Conservation (phyloP, 805 yeast genomes). For the Metschnikowia amazonensis region DNA sequence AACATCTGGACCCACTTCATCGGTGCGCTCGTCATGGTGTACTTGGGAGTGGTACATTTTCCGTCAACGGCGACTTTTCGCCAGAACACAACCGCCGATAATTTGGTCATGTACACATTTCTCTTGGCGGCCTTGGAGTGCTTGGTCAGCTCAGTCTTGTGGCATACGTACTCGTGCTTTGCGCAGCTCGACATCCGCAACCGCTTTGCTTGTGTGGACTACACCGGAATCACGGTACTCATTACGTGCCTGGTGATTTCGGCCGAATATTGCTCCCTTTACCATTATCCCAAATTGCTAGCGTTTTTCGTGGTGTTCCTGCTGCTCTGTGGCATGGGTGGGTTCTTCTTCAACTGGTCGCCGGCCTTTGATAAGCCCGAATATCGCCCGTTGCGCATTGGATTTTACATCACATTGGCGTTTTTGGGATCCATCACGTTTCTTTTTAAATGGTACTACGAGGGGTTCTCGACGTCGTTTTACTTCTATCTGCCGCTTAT, state of each 20-base stretch:
- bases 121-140: constrained; percentile 73
- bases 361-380: constrained; percentile 87
- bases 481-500: constrained; percentile 60
- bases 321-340: constrained; percentile 60
- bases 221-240: constrained; percentile 87
- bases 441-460: constrained; percentile 48
- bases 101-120: constrained; percentile 57
- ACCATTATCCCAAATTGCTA: constrained; percentile 51
- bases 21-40: constrained; percentile 60
- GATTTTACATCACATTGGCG: constrained; percentile 76
- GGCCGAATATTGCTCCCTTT: constrained; percentile 76
- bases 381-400: constrained; percentile 71
- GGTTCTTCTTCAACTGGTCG: constrained; percentile 85
- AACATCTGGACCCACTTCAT: constrained; percentile 90
- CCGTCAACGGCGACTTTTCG: constrained; percentile 56
- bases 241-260: constrained; percentile 87
- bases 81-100: constrained; percentile 39
- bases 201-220: constrained; percentile 88
- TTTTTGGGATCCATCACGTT: constrained; percentile 69
- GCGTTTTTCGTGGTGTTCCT: constrained; percentile 57
- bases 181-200: constrained; percentile 59
- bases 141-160: constrained; percentile 68
- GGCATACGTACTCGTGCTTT: constrained; percentile 91
- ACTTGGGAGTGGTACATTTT: constrained; percentile 55
- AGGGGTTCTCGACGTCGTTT: constrained; percentile 53